phyloP scores from a whole-genome alignment of 2,329 filamentous ascomycete species.

The Metarhizium album region DNA sequence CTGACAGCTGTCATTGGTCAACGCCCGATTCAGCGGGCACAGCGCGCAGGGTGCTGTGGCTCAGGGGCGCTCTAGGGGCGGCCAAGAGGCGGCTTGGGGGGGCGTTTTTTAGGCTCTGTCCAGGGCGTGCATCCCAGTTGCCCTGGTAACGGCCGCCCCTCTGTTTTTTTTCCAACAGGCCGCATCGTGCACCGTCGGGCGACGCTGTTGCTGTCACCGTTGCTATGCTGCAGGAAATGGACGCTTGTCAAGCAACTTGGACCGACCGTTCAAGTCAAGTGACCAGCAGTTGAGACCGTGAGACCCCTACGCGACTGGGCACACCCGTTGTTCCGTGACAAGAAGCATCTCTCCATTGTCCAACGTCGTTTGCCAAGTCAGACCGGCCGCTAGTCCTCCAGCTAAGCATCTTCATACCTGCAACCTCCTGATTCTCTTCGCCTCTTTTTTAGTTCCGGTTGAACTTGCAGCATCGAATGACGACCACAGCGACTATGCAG shows the following conservation, averaged over 20 bases:
- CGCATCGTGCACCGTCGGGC: background rate
- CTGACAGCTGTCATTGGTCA: background rate
- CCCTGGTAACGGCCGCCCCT: slow-evolving; percentile 11
- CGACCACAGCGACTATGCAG: too few relatives aligned
- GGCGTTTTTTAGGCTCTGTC: too few relatives aligned
- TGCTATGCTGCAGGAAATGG: background rate
- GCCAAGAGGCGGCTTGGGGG: background rate
- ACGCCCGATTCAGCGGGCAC: too few relatives aligned
- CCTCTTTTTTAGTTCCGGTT: background rate
- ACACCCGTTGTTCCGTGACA: background rate
- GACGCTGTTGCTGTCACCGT: slow-evolving; percentile 1
- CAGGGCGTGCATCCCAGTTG: slow-evolving; percentile 3
- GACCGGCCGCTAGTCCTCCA: background rate
- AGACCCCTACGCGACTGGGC: background rate
- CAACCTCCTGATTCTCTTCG: background rate
- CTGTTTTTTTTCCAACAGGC: slow-evolving; percentile 11
- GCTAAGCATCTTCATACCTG: background rate
- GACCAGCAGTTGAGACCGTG: background rate
- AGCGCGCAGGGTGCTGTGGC: background rate
- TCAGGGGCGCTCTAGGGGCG: slow-evolving; percentile 4
- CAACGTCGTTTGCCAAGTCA: background rate
- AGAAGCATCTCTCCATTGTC: background rate
- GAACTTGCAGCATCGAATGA: too few relatives aligned
- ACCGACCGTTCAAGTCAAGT: background rate
- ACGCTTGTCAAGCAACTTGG: slow-evolving; percentile 1